Percentiles rank a stretch among this genome's conserved stretches.
phyloP scores from a whole-genome alignment of 163 green algal species.

The Chloromonas sp. region DNA sequence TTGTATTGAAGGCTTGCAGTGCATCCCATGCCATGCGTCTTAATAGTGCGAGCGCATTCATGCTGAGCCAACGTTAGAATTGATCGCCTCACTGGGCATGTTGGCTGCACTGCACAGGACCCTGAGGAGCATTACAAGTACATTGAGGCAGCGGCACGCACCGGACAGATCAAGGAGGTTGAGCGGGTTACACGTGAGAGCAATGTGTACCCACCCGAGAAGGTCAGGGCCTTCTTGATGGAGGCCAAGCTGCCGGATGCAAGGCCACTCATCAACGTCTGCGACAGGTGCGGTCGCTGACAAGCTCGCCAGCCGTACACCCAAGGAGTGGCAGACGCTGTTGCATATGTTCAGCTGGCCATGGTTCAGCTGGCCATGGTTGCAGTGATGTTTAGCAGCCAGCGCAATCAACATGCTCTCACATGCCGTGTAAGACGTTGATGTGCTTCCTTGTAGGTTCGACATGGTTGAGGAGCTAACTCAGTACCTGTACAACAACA shows the following conservation, averaged over 20 bases:
- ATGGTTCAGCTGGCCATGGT: not conserved
- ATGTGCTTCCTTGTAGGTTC: constrained; percentile 18
- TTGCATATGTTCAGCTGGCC: too few relatives aligned
- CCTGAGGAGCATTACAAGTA: constrained; percentile 97
- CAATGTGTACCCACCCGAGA: constrained; percentile 85
- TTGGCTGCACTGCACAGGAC: constrained; percentile 45
- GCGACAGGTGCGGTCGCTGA: constrained; percentile 74
- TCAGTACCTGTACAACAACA: constrained; percentile 93
- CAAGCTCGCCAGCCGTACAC: too few relatives aligned
- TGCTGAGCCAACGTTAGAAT: too few relatives aligned
- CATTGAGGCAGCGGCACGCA: constrained; percentile 96
- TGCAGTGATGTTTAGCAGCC: not conserved
- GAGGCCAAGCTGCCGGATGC: constrained; percentile 96
- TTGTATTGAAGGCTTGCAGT: too few relatives aligned
- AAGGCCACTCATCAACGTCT: constrained; percentile 98
- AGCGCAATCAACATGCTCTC: not conserved
- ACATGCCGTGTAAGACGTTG: not conserved
- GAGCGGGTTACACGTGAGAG: constrained; percentile 94
- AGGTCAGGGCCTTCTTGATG: constrained; percentile 96
- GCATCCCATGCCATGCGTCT: too few relatives aligned
- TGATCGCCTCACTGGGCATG: too few relatives aligned
- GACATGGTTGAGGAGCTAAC: constrained; percentile 82
- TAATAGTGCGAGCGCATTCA: too few relatives aligned
- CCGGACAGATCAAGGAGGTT: constrained; percentile 87
- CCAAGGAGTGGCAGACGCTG: too few relatives aligned